Evolutionary conservation across 805 yeast species (phyloP), one percentile per base, ranked within the genome.

Genomic region (Kuraishia borneana): DNA sequence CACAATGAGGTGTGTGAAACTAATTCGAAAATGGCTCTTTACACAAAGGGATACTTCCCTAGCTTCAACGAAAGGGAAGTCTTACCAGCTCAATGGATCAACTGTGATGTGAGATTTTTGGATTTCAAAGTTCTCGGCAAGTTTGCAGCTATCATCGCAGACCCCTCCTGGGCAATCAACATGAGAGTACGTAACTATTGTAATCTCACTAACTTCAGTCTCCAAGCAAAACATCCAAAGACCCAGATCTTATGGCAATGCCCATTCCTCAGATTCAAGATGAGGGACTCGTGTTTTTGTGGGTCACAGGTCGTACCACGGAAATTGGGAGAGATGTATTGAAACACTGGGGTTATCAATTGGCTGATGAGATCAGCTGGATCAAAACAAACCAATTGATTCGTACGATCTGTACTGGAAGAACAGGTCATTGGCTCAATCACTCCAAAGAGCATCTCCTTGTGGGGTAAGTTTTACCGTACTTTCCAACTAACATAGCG

Each of bases 101-200:
- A 73, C 37, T 84, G 95, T 53, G 95, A 88, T 55, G 76, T 88
- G 14, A 63, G 85, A 22, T 63, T 69, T 33, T 63, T 88, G 36
- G 87, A 89, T 43, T 76, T 89, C 46, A 58, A 52, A 17, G 58
- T 72, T 5, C 55, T 88, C 37, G 96, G 96, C 2, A 76, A 80
- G 56, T 83, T 83, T 58, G 87, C 79, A 26, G 85, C 78, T 3
- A 75, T 88, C 9, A 72, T 89, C 36, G 89, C 95, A 0, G 97
- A 88, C 53, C 96, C 96, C 3, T 92, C 96, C 6, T 88, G 97
- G 97, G 88, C 85, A 42, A 88, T 88, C 42, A 96, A 88, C 57
- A 87, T 83, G 88, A 80, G 82, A 36, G 48, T 60, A 25, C 33
- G 46, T 45, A 16, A 3, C 14, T 32, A n/a, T 22, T 12, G 12